Conservation (phyloP, 2,329 filamentous ascomycete genomes). For the Calonectria pseudoreteaudii region DNA sequence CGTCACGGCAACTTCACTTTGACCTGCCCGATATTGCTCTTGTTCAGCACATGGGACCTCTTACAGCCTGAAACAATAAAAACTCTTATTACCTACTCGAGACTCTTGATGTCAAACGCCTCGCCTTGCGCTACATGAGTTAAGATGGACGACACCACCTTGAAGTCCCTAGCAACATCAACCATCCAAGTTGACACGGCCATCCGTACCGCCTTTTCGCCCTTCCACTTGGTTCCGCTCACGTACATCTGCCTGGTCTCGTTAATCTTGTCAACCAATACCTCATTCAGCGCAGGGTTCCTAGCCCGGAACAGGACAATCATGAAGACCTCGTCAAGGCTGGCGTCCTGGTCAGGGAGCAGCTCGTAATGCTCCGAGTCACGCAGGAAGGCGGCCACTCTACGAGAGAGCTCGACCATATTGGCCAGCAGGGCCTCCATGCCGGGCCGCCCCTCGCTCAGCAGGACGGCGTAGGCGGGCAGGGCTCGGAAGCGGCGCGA, state of each 20-base stretch:
- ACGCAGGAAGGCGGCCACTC: slow-evolving; percentile 72
- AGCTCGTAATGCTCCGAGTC: slow-evolving; percentile 73
- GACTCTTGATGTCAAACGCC: slow-evolving; percentile 42
- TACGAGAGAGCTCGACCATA: slow-evolving; percentile 79
- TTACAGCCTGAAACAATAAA: background rate
- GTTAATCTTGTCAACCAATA: slow-evolving; percentile 80
- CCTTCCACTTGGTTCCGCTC: slow-evolving; percentile 83
- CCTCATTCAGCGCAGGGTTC: slow-evolving; percentile 69
- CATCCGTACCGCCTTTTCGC: slow-evolving; percentile 79
- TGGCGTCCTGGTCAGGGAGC: slow-evolving; percentile 64
- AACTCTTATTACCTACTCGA: background rate
- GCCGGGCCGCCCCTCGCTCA: slow-evolving; percentile 78
- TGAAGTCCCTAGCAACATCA: slow-evolving; percentile 74
- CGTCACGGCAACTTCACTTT: background rate
- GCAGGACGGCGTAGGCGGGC: slow-evolving; percentile 85
- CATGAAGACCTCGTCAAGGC: slow-evolving; percentile 66
- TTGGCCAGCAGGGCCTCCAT: slow-evolving; percentile 76
- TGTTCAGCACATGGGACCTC: background rate
- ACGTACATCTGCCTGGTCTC: slow-evolving; percentile 81
- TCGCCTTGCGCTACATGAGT: slow-evolving; percentile 56
- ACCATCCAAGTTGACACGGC: slow-evolving; percentile 90
- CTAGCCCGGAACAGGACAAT: slow-evolving; percentile 83
- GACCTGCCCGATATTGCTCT: background rate
- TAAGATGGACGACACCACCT: slow-evolving; percentile 74
- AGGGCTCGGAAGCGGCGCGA: slow-evolving; percentile 90